These are phyloP conservation scores for Sindora glabra DNA, from an alignment of 306 rosid species.

Conservation along the genomic window DNA sequence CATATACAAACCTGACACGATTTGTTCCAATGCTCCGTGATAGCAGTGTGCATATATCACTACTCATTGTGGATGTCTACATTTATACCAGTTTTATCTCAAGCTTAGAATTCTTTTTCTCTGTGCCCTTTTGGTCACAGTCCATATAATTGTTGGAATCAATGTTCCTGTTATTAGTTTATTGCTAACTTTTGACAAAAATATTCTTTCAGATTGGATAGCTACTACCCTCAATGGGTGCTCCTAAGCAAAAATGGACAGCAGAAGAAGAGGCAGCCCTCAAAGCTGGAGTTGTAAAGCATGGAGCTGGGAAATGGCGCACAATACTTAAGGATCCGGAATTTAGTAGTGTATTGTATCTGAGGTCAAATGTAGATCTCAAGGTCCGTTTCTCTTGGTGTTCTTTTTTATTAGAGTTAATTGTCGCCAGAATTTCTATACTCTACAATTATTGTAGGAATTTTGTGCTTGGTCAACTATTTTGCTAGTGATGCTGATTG, in stretches of 20 bases:
- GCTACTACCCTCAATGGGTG: slow-evolving; percentile 58
- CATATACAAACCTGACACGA: no score
- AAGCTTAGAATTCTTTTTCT: no score
- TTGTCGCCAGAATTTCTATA: background rate
- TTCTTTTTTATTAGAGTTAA: slow-evolving; percentile 3
- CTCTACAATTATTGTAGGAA: no score
- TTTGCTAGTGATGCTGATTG: slow-evolving; percentile 15
- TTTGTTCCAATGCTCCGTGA: no score
- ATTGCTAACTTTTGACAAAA: background rate
- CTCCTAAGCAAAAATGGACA: slow-evolving; percentile 98
- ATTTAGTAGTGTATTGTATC: slow-evolving; percentile 59
- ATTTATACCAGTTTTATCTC: no score
- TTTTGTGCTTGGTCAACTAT: slow-evolving; percentile 7
- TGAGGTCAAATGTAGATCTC: slow-evolving; percentile 97
- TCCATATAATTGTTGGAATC: no score
- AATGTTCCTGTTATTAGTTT: no score
- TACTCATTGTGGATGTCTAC: no score
- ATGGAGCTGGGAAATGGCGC: slow-evolving; percentile 97
- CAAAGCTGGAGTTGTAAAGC: slow-evolving; percentile 95
- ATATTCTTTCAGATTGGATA: slow-evolving; percentile 24
- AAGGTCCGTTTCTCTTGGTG: slow-evolving; percentile 74
- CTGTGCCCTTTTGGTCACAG: no score
- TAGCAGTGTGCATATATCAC: no score
- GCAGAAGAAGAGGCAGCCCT: slow-evolving; percentile 91
- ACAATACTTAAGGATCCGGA: slow-evolving; percentile 96